Evolutionary conservation across 2,329 filamentous ascomycete genomes (phyloP).

Genomic region (Aspergillus viridinutans): DNA sequence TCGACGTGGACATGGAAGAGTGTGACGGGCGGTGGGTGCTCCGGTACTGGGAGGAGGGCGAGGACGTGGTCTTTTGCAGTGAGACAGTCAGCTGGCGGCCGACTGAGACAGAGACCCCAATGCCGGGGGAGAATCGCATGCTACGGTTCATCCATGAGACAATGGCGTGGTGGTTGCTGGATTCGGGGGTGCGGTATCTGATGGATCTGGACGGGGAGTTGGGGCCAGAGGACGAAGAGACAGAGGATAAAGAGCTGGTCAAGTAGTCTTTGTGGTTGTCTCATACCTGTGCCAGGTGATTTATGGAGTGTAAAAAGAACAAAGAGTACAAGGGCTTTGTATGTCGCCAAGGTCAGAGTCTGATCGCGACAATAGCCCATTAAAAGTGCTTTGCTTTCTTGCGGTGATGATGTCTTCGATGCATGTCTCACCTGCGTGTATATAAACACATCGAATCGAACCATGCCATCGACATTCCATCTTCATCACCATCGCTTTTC

Average conservation of each 20-base stretch:
- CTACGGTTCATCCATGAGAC: constrained; percentile 31
- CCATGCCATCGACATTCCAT: neutral
- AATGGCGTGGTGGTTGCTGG: constrained; percentile 34
- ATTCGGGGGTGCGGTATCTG: constrained; percentile 30
- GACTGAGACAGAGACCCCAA: constrained; percentile 9
- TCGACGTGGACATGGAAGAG: constrained; percentile 22
- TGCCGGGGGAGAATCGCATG: constrained; percentile 29
- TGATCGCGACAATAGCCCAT: neutral
- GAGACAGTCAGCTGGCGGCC: constrained; percentile 31
- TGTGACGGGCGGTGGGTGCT: constrained; percentile 22
- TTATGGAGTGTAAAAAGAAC: neutral
- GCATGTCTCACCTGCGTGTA: neutral
- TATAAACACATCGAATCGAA: neutral
- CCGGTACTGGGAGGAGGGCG: constrained; percentile 14
- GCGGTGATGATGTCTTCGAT: neutral
- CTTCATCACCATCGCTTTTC: neutral
- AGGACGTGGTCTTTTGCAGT: constrained; percentile 20
- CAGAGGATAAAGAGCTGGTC: neutral
- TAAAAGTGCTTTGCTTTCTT: neutral
- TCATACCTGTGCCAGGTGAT: neutral
- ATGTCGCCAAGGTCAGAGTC: neutral
- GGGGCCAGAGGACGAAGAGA: neutral
- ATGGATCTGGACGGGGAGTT: constrained; percentile 14
- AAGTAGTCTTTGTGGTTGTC: neutral
- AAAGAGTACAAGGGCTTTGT: neutral